A percentile compares a stretch with the other conserved stretches of the same genome.
Conservation (phyloP, 73 alveolate species). For the Blepharisma stoltei region DNA sequence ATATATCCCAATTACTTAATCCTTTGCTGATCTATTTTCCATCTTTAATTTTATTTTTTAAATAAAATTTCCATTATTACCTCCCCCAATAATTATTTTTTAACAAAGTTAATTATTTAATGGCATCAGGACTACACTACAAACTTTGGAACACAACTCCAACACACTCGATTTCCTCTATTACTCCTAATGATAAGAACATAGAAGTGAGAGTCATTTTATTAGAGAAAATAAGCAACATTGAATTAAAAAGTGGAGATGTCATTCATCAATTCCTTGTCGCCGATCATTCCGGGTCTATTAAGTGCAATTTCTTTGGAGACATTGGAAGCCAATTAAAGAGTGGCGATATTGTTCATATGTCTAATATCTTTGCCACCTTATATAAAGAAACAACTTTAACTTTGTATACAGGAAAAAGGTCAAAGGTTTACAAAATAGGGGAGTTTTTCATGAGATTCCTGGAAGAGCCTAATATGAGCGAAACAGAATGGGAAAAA, state of each 20-base stretch:
- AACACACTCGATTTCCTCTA: constrained; percentile 1
- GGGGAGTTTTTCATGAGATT: constrained; percentile 52
- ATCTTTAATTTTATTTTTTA: too few species aligned
- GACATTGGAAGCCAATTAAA: constrained; percentile 65
- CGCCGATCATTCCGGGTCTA: constrained; percentile 78
- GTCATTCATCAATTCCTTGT: constrained; percentile 62
- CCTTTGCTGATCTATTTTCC: too few species aligned
- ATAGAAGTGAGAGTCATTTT: constrained; percentile 10
- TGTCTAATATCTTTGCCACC: constrained; percentile 71
- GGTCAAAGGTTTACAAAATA: constrained; percentile 54
- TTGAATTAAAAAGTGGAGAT: constrained; percentile 20
- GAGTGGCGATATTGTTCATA: constrained; percentile 77
- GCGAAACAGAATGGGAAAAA: constrained; percentile 19
- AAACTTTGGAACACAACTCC: background rate
- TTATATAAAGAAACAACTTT: constrained; percentile 60
- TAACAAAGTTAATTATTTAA: too few species aligned
- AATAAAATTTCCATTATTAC: too few species aligned
- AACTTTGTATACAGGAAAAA: constrained; percentile 68
- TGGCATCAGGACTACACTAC: background rate
- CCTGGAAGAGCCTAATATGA: constrained; percentile 30
- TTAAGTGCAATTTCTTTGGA: constrained; percentile 79
- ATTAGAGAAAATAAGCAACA: constrained; percentile 8
- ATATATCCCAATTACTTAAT: too few species aligned
- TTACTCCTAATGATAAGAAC: constrained; percentile 31
- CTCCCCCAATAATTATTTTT: too few species aligned